These are phyloP conservation scores for Astraeus odoratus DNA, from an alignment of 768 basidiomycete species.

Conservation along the genomic window DNA sequence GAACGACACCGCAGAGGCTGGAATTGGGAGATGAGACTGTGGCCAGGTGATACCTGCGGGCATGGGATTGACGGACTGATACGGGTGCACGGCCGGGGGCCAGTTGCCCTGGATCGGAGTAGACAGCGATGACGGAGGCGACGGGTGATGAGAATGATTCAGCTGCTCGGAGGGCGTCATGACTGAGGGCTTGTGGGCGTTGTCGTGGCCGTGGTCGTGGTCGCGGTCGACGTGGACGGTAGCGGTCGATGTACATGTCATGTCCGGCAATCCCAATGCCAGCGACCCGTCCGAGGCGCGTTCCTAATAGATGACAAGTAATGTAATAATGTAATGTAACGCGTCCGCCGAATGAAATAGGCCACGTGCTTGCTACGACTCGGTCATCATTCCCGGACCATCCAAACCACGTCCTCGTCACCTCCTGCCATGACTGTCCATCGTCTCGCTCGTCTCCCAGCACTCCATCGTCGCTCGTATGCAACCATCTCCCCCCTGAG, in stretches of 20 bases:
- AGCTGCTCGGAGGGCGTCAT: too few species aligned
- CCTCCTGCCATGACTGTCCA: slow-evolving; percentile 1
- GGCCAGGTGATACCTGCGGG: slow-evolving; percentile 16
- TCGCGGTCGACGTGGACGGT: slow-evolving; percentile 8
- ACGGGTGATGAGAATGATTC: too few species aligned
- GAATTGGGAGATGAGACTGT: slow-evolving; percentile 30
- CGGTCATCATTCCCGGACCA: too few species aligned
- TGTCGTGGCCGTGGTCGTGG: slow-evolving; percentile 5
- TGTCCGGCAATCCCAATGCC: too few species aligned
- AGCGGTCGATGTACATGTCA: slow-evolving; percentile 14
- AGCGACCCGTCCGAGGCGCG: too few species aligned
- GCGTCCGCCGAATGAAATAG: too few species aligned
- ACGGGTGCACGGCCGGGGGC: slow-evolving; percentile 8
- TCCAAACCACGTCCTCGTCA: slow-evolving; percentile 9
- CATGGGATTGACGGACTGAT: slow-evolving; percentile 21
- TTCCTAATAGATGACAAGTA: too few species aligned
- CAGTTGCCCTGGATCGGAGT: slow-evolving; percentile 17
- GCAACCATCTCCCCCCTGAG: slow-evolving; percentile 47
- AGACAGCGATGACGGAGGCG: too few species aligned
- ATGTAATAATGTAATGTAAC: too few species aligned
- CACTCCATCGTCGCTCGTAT: slow-evolving; percentile 28
- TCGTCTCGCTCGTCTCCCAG: slow-evolving; percentile 13
- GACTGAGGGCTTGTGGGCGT: slow-evolving; percentile 11
- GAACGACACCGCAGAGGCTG: slow-evolving; percentile 28
- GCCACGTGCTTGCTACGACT: too few species aligned